Evolutionary conservation across 2,329 filamentous ascomycete genomes (phyloP).

Genomic region (Fusarium sp.): DNA sequence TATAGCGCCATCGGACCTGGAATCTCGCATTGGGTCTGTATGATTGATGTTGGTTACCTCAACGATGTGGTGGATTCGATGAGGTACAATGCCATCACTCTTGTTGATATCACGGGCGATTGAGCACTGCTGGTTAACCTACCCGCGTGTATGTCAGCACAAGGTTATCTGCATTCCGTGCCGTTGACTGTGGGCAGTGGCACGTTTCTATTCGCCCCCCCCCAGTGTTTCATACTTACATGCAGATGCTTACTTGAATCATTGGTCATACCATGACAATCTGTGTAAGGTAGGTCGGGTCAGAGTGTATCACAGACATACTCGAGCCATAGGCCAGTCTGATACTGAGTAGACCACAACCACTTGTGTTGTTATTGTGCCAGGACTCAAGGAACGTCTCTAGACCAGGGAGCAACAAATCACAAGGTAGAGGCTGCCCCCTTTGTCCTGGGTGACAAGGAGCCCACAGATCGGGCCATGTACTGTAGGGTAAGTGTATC

Average conservation of each 20-base stretch:
- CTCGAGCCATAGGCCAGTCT: neutral
- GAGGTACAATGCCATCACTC: neutral
- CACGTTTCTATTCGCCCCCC: neutral
- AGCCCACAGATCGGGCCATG: neutral
- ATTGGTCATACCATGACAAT: neutral
- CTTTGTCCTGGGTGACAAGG: neutral
- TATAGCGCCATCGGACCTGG: constrained; percentile 6
- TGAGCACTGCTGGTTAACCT: neutral
- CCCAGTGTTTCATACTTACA: neutral
- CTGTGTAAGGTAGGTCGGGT: neutral
- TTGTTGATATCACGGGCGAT: neutral
- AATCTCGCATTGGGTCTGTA: neutral
- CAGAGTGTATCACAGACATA: neutral
- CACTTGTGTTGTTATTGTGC: neutral
- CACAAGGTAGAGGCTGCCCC: neutral
- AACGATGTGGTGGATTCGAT: neutral
- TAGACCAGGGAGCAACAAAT: neutral
- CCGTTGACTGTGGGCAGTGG: neutral
- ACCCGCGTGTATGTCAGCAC: neutral
- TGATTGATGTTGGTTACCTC: neutral
- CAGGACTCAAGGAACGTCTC: neutral
- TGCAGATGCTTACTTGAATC: neutral
- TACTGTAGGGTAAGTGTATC: neutral
- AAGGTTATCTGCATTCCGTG: neutral
- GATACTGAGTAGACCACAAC: neutral